A percentile compares a stretch with the other conserved stretches of the same genome.
phyloP scores from a whole-genome alignment of 805 yeast species.

The Cyberlindnera euphorbiiphila region DNA sequence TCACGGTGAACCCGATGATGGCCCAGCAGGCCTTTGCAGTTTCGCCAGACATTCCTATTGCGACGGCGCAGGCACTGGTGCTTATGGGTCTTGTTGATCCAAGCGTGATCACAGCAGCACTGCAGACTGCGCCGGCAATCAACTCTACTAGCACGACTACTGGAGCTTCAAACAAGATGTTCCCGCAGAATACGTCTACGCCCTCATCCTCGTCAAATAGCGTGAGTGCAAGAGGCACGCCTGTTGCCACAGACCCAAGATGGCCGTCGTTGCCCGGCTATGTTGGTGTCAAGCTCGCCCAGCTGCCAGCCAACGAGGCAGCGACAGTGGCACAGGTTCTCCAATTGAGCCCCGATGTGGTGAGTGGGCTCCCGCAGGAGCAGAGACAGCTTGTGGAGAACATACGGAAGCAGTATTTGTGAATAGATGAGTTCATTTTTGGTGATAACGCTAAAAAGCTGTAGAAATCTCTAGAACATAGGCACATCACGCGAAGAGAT shows the following conservation, averaged over 20 bases:
- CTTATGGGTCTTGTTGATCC: conserved; percentile 74
- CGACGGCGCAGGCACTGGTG: conserved; percentile 70
- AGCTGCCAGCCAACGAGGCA: conserved; percentile 56
- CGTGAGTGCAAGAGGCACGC: too few relatives aligned
- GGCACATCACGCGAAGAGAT: too few relatives aligned
- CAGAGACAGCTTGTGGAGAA: conserved; percentile 15
- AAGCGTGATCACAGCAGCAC: conserved; percentile 60
- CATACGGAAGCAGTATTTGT: conserved; percentile 13
- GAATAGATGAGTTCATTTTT: not conserved
- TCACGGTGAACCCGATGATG: conserved; percentile 31
- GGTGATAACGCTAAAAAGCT: too few relatives aligned
- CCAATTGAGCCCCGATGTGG: conserved; percentile 34
- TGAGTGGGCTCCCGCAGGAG: conserved; percentile 12
- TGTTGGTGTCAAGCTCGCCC: conserved; percentile 46
- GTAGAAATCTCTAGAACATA: too few relatives aligned
- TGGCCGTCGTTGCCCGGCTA: conserved; percentile 48
- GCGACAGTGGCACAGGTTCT: conserved; percentile 48
- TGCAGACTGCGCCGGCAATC: conserved; percentile 19
- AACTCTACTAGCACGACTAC: not conserved
- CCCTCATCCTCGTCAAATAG: conserved; percentile 12
- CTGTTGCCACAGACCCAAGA: conserved; percentile 30
- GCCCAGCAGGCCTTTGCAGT: conserved; percentile 51
- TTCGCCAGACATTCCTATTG: conserved; percentile 54
- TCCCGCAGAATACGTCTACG: not conserved
- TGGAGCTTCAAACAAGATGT: too few relatives aligned